phyloP scores from a whole-genome alignment of 805 yeast genomes.

The Wickerhamomyces canadensis region DNA sequence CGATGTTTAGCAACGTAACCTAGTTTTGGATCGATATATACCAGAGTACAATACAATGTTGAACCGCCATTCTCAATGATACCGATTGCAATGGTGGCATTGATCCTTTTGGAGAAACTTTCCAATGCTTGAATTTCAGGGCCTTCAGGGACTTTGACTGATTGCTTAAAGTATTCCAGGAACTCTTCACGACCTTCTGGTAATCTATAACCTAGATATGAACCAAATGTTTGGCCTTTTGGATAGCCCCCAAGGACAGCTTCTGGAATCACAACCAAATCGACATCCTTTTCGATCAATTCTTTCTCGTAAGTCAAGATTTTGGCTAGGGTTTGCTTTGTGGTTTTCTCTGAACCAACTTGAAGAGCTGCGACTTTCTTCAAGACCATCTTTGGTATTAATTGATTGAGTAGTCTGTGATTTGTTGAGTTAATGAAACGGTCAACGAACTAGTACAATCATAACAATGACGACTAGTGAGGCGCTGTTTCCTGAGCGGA shows the following conservation, averaged over 20 bases:
- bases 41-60: slow-evolving; percentile 36
- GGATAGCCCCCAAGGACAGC: slow-evolving; percentile 44
- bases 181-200: slow-evolving; percentile 37
- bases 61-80: slow-evolving; percentile 36
- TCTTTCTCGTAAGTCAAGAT: slow-evolving; percentile 34
- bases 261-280: slow-evolving; percentile 40
- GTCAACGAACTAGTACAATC: too few relatives aligned
- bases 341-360: slow-evolving; percentile 34
- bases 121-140: slow-evolving; percentile 30
- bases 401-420: too few relatives aligned
- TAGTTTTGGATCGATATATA: slow-evolving; percentile 32
- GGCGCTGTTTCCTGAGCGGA: too few relatives aligned
- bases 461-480: too few relatives aligned
- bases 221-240: slow-evolving; percentile 37
- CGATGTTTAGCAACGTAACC: slow-evolving; percentile 39
- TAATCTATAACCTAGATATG: slow-evolving; percentile 36
- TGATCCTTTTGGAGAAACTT: slow-evolving; percentile 28
- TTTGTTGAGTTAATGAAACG: too few relatives aligned
- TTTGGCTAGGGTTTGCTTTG: slow-evolving; percentile 31
- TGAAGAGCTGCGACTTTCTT: slow-evolving; percentile 38
- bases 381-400: slow-evolving; percentile 25
- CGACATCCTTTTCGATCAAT: slow-evolving; percentile 26
- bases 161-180: slow-evolving; percentile 29
- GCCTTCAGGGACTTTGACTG: slow-evolving; percentile 31
- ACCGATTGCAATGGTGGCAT: slow-evolving; percentile 33